phyloP scores from a whole-genome alignment of 352 stramenopile genomes.

The Phytophthora idaei region DNA sequence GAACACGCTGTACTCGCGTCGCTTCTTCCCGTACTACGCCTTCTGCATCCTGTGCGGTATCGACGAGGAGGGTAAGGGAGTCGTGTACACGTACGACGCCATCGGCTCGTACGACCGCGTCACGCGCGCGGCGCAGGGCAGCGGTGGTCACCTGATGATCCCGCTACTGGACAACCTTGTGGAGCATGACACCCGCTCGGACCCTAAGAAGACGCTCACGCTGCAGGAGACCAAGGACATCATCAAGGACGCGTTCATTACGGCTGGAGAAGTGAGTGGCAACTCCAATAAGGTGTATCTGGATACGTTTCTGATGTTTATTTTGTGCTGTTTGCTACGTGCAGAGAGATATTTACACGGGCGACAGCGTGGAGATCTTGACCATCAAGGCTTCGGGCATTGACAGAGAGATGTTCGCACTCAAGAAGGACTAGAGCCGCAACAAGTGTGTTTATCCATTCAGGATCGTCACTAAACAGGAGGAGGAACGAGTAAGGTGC shows the following conservation, averaged over 20 bases:
- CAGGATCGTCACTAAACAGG: conserved; percentile 14
- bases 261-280: conserved; percentile 90
- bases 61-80: conserved; percentile 96
- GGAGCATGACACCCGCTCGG: conserved; percentile 87
- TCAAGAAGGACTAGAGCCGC: conserved; percentile 95
- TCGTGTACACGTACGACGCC: conserved; percentile 98
- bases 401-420: conserved; percentile 89
- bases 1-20: conserved; percentile 97
- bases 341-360: conserved; percentile 98
- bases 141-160: conserved; percentile 97
- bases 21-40: conserved; percentile 99
- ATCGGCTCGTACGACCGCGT: conserved; percentile 92
- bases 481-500: conserved; percentile 2
- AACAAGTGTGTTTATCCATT: conserved; percentile 7
- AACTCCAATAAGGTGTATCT: neutral
- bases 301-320: conserved; percentile 10
- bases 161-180: conserved; percentile 98
- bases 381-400: conserved; percentile 95
- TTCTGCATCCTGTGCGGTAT: conserved; percentile 98
- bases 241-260: conserved; percentile 99
- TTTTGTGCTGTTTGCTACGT: conserved; percentile 6
- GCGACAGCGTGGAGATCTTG: conserved; percentile 97
- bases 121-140: conserved; percentile 84
- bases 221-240: conserved; percentile 96
- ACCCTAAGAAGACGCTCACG: conserved; percentile 92